Evolutionary conservation across 768 basidiomycete species (phyloP), one percentile per base, ranked within the genome.

Genomic region (Phylloporus sp.): DNA sequence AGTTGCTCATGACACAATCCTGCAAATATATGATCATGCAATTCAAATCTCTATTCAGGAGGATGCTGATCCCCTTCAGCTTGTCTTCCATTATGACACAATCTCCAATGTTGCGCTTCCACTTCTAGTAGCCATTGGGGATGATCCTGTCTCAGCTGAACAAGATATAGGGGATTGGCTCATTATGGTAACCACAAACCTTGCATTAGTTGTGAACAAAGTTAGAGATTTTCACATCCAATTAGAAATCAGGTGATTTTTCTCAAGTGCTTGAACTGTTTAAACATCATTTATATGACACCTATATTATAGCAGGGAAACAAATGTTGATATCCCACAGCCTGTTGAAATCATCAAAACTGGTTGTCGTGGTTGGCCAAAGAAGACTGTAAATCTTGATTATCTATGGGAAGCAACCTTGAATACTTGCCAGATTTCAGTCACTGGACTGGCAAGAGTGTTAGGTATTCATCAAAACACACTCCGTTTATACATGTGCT

Each of bases 401-500:
- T 33, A 33, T 18, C 11, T 33, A 33, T 10, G 4, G 10, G 33
- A 33, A 18, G 33, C 33, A 2, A 4, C 18, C 5, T 32, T 17
- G 5, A n/a, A 9, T 9, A 17, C 32, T 15, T 9, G 48, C 8
- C 45, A 52, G 0, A 60, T 61, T 21, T 38, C 23, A 22, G 21
- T 49, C 1, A 56, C 52, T 2, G 38, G 44, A 33, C 45, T 58
- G 26, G 50, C 56, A 3, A 3, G 18, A 10, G 5, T 35, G 6
- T 18, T 52, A 5, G 51, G 44, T 3, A 4, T 54, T 4, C 45
- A 54, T 31, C 18, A 35, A 7, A 44, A 54, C 20, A 57, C 42
- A 0, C 46, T 57, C 6, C 23, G 10, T n/a, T 21, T 22, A 6
- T 48, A 39, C 23, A 50, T 56, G 48, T 46, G 47, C 28, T 20